phyloP scores from a whole-genome alignment of 345 rosid species.

The Sisymbrium altissimum region DNA sequence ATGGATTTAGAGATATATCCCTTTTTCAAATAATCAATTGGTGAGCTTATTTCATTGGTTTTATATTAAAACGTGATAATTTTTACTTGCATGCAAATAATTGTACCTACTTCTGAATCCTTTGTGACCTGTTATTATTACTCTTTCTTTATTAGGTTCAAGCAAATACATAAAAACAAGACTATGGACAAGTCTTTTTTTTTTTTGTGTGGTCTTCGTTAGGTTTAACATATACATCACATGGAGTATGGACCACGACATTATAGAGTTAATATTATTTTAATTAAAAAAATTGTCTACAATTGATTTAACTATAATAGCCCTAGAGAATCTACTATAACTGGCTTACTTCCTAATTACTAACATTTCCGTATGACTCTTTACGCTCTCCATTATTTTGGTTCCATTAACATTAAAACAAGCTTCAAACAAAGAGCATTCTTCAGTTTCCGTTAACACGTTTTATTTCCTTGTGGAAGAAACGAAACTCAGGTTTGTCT shows the following conservation, averaged over 20 bases:
- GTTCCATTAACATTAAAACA: background rate
- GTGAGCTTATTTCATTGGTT: background rate
- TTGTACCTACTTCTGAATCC: background rate
- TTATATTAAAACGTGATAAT: background rate
- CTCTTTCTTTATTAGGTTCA: conserved; percentile 6
- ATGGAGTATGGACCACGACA: background rate
- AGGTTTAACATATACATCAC: conserved; percentile 13
- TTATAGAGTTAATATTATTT: background rate
- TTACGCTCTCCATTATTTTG: background rate
- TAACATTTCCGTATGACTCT: background rate
- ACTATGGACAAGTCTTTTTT: background rate
- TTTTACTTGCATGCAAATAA: background rate
- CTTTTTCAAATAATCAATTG: too few species aligned
- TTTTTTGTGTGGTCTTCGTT: background rate
- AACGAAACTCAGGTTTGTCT: background rate
- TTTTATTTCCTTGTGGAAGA: background rate
- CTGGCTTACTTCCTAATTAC: too few species aligned
- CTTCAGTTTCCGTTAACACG: background rate
- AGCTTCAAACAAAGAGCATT: background rate
- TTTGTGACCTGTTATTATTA: background rate
- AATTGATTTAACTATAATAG: background rate
- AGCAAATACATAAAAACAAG: background rate
- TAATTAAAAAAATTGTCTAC: background rate
- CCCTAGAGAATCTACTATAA: background rate
- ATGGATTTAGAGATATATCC: too few species aligned